phyloP scores from a whole-genome alignment of 148 eudicot genomes.

The Gaultheria prostrata region DNA sequence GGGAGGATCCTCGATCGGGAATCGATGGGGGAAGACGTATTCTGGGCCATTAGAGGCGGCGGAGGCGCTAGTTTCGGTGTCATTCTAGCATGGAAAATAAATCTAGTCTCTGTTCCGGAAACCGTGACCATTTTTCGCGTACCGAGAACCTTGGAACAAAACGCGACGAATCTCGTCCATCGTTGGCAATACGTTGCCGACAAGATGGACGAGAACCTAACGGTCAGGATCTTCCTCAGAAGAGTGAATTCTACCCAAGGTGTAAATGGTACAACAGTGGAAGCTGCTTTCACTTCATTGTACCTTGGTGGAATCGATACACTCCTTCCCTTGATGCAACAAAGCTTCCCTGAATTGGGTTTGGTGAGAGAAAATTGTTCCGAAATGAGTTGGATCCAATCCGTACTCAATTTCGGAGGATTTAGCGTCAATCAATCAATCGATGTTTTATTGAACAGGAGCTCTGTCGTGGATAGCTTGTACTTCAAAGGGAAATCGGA shows the following conservation, averaged over 20 bases:
- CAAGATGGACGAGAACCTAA: conserved; percentile 4
- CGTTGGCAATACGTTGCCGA: conserved; percentile 13
- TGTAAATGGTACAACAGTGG: not conserved
- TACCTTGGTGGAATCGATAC: conserved; percentile 7
- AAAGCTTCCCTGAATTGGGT: conserved; percentile 19
- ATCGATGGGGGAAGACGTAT: conserved; percentile 17
- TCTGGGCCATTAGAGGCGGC: conserved; percentile 21
- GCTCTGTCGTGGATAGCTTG: not conserved
- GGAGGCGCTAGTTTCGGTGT: conserved; percentile 17
- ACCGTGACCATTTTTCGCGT: conserved; percentile 15
- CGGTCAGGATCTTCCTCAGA: not conserved
- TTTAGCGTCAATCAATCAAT: not conserved
- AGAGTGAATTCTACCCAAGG: not conserved
- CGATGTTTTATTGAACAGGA: conserved; percentile 5
- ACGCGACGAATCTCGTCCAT: not conserved
- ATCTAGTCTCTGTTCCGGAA: conserved; percentile 3
- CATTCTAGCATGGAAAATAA: conserved; percentile 11
- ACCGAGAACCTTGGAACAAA: conserved; percentile 5
- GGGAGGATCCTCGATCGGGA: conserved; percentile 5
- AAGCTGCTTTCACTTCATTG: conserved; percentile 2
- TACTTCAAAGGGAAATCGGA: conserved; percentile 12
- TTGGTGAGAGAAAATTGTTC: conserved; percentile 12
- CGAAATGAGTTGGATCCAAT: conserved; percentile 15
- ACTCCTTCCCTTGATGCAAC: conserved; percentile 8
- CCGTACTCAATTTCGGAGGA: not conserved